Base-by-base conservation (phyloP, 805 yeast genomes). In the Ogataea parapolymorpha region DNA sequence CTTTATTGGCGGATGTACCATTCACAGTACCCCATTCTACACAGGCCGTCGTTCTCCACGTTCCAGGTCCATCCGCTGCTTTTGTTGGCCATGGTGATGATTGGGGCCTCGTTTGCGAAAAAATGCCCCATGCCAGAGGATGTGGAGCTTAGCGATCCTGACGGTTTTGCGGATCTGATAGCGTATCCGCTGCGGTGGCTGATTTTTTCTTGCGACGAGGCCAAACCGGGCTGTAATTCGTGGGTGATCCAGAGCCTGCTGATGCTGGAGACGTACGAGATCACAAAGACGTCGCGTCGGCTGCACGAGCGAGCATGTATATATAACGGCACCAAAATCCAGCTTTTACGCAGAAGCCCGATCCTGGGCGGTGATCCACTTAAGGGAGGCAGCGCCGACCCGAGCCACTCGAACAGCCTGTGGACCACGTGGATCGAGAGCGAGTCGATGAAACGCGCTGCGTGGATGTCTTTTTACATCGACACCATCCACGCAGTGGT, bases 401-500 rank as follows among this genome's bases (percentile, higher is more conserved):
- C 53, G 6, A 49, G 53, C 39, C 46, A 45, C 35, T 44, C 53
- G 14, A 42, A 37, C 22, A 44, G 48, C 26, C 26, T 51, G 54
- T 70, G 75, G 73, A 50, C 70, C 58, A 67, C 71, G 37, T 85
- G 95, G 93, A 80, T 85, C 14, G 85, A 83, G 37, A 75, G 77
- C 37, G 95, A 85, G 56, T 73, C 80, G 34, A 69, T 83, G 70
- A 85, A 85, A 55, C 63, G 95, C 41, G 72, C 80, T 1, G 85
- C 90, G 0, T 74, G 82, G 47, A 75, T 83, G 75, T 85, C 90
- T 1, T 86, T 85, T 53, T 81, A 80, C 54, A 62, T 82, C 39
- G 95, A 85, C 58, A 77, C 82, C 0, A 70, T 80, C 2, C 89
- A 85, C 64, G 82, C 86, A 22, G 75, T 81, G 10, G 74, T 84